These are phyloP conservation scores for Austroboletus novae-zelandiae DNA, from an alignment of 1,284 basidiomycete genomes.

Conservation along the genomic window DNA sequence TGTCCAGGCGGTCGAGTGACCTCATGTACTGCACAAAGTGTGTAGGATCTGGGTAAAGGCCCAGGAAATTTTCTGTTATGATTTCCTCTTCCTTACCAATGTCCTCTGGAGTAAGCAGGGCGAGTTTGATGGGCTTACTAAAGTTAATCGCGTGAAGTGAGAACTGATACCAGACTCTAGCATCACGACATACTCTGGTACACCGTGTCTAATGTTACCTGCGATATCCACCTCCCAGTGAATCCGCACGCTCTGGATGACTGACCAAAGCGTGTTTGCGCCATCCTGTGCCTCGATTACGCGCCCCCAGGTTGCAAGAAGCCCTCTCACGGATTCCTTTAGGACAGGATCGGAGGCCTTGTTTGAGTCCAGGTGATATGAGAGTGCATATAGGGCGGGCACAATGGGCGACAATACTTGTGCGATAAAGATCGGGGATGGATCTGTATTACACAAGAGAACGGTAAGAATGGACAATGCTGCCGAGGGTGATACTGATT, in stretches of 20 bases:
- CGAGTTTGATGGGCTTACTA: slow-evolving; percentile 28
- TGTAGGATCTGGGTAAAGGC: slow-evolving; percentile 69
- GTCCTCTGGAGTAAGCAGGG: slow-evolving; percentile 53
- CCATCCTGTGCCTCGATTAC: slow-evolving; percentile 55
- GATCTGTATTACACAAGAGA: slow-evolving; percentile 73
- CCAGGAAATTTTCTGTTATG: slow-evolving; percentile 53
- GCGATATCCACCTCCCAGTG: slow-evolving; percentile 57
- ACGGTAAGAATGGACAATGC: slow-evolving; percentile 50
- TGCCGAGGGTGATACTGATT: slow-evolving; percentile 22
- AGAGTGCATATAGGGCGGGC: slow-evolving; percentile 64
- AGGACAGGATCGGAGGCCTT: slow-evolving; percentile 62
- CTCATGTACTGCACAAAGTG: slow-evolving; percentile 67
- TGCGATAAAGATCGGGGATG: slow-evolving; percentile 66
- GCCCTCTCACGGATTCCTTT: slow-evolving; percentile 53
- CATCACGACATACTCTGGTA: slow-evolving; percentile 36
- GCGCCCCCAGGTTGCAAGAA: slow-evolving; percentile 74
- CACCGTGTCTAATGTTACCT: slow-evolving; percentile 45
- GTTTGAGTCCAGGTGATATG: slow-evolving; percentile 48
- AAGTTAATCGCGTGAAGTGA: slow-evolving; percentile 21
- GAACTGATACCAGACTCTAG: not conserved
- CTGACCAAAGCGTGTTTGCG: slow-evolving; percentile 55
- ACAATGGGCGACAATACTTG: slow-evolving; percentile 67
- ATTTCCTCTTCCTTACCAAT: slow-evolving; percentile 39
- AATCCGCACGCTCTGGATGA: slow-evolving; percentile 53
- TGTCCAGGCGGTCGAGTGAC: slow-evolving; percentile 61